phyloP scores from a whole-genome alignment of 805 yeast species.

The Hanseniaspora meyeri region DNA sequence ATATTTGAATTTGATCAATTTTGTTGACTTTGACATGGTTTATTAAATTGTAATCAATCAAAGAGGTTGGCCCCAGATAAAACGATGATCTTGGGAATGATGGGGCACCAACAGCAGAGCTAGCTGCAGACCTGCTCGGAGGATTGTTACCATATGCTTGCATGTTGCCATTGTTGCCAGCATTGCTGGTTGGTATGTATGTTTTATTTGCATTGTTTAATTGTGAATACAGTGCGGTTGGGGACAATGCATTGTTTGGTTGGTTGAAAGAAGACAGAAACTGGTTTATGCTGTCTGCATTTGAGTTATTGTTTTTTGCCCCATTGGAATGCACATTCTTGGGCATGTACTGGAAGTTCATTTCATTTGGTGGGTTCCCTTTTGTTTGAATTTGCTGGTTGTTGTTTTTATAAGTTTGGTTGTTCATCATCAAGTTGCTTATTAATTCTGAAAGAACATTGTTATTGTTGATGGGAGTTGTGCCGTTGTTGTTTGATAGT shows the following conservation, averaged over 20 bases:
- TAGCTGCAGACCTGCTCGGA: conserved; percentile 15
- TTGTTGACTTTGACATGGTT: conserved; percentile 53
- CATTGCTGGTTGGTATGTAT: background rate
- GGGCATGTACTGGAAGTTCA: conserved; percentile 9
- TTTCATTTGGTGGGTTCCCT: background rate
- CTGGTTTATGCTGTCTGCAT: background rate
- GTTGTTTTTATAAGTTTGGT: conserved; percentile 5
- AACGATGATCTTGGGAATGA: conserved; percentile 86
- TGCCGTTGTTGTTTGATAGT: background rate
- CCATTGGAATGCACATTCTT: background rate
- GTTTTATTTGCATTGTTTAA: background rate
- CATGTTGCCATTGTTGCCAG: background rate
- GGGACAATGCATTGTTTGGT: background rate
- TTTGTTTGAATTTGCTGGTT: conserved; percentile 3
- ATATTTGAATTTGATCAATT: conserved; percentile 68
- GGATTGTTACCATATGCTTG: conserved; percentile 7
- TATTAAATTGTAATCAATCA: conserved; percentile 61
- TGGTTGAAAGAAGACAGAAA: background rate
- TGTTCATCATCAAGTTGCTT: conserved; percentile 3
- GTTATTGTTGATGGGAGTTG: background rate
- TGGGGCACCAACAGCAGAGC: conserved; percentile 30
- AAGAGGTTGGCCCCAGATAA: conserved; percentile 77
- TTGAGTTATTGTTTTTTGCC: background rate
- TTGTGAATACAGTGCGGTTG: background rate
- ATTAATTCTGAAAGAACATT: conserved; percentile 3